These are phyloP conservation scores for Anacardium occidentale DNA, from an alignment of 345 rosid genomes.

Conservation along the genomic window DNA sequence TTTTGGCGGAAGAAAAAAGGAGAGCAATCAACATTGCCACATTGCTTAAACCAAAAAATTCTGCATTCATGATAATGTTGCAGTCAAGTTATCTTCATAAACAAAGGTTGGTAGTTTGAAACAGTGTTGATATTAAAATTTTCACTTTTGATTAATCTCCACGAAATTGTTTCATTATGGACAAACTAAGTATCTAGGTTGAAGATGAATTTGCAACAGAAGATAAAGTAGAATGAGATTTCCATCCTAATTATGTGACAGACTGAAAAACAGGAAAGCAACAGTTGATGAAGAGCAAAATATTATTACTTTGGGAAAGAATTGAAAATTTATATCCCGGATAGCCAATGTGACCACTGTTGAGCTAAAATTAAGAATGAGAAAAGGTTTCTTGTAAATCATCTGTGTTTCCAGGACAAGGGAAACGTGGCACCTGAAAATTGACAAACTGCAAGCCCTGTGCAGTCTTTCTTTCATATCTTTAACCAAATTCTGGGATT, in stretches of 20 bases:
- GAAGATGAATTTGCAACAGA: neutral
- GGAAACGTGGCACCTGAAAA: neutral
- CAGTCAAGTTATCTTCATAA: too few relatives aligned
- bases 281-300: neutral
- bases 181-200: neutral
- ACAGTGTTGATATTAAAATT: too few relatives aligned
- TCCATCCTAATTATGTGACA: neutral
- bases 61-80: too few relatives aligned
- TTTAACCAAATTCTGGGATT: neutral
- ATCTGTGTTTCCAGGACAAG: neutral
- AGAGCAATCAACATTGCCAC: too few relatives aligned
- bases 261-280: neutral
- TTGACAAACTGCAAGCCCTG: neutral
- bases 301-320: neutral
- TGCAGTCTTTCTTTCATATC: neutral
- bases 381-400: too few relatives aligned
- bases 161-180: neutral
- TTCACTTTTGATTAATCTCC: constrained; percentile 12
- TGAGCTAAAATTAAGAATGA: neutral
- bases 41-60: too few relatives aligned
- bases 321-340: neutral
- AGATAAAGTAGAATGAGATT: neutral
- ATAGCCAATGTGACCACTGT: neutral
- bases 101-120: too few relatives aligned
- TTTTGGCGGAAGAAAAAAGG: too few relatives aligned